Conservation (phyloP, 106 monocot genomes). For the Dendrobium chrysotoxum region DNA sequence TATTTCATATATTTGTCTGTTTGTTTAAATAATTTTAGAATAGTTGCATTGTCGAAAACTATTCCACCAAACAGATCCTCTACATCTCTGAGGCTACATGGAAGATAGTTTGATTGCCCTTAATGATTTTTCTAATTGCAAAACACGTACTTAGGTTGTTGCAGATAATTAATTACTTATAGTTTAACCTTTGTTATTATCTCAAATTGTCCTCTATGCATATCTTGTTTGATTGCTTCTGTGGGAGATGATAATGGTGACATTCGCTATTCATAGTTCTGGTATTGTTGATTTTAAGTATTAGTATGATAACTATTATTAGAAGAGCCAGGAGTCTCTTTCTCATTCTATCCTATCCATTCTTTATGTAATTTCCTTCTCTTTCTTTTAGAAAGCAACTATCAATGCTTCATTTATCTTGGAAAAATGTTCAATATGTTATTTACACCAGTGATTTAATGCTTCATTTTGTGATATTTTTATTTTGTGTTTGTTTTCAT, state of each 20-base stretch:
- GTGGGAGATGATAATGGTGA: background rate
- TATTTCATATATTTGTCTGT: too few species aligned
- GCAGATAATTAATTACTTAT: background rate
- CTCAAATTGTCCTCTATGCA: background rate
- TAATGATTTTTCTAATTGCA: background rate
- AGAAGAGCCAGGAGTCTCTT: background rate
- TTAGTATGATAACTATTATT: background rate
- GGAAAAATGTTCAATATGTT: too few species aligned
- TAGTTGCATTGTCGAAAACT: too few species aligned
- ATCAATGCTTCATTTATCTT: too few species aligned
- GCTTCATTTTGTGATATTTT: background rate
- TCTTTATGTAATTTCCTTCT: too few species aligned
- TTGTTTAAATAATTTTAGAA: too few species aligned
- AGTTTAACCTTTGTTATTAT: background rate
- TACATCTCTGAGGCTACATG: too few species aligned
- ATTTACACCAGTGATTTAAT: background rate
- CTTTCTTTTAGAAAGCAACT: too few species aligned
- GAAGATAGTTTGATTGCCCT: background rate
- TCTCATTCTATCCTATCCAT: background rate
- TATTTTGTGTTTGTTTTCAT: background rate
- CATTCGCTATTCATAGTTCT: background rate
- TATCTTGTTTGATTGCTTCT: background rate
- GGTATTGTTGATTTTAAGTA: background rate
- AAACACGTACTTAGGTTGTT: too few species aligned
- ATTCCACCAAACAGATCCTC: too few species aligned